Conservation (phyloP, 768 basidiomycete species). For the Flagelloscypha sp. region DNA sequence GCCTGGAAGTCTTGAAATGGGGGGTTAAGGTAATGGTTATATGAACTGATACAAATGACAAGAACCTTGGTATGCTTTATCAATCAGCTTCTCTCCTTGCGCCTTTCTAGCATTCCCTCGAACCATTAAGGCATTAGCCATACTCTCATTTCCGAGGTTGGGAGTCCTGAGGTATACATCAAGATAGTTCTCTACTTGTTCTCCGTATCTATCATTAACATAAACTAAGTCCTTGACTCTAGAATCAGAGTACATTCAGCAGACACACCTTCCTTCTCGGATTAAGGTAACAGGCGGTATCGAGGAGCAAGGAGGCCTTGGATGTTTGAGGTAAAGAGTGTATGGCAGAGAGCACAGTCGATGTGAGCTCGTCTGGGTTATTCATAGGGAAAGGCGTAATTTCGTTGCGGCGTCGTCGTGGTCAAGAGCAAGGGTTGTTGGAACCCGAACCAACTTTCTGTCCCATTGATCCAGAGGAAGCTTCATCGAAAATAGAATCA, state of each 20-base stretch:
- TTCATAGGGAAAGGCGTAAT: no score
- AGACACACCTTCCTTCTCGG: constrained; percentile 39
- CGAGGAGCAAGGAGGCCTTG: constrained; percentile 44
- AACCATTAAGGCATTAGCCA: constrained; percentile 48
- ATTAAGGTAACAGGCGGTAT: constrained; percentile 42
- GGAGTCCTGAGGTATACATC: constrained; percentile 61
- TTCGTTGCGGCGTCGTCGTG: no score
- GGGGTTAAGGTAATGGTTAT: neutral
- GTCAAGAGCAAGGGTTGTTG: no score
- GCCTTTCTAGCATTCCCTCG: constrained; percentile 51
- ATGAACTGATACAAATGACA: constrained; percentile 9
- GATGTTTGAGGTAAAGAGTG: constrained; percentile 32
- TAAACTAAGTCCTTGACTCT: constrained; percentile 1
- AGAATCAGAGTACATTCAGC: constrained; percentile 1
- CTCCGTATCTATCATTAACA: constrained; percentile 41
- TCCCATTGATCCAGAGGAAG: no score
- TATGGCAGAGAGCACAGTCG: constrained; percentile 40
- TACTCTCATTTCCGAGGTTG: constrained; percentile 40
- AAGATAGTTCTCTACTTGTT: constrained; percentile 55
- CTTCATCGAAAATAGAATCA: no score
- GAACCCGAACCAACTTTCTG: no score
- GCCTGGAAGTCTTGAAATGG: constrained; percentile 44
- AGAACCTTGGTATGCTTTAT: constrained; percentile 53
- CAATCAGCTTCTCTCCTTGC: constrained; percentile 45
- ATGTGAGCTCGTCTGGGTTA: constrained; percentile 51